Percentiles rank a stretch among this genome's conserved stretches.
Evolutionary conservation across 352 stramenopile species (phyloP).

Genomic region (Globisporangium megalacanthum): DNA sequence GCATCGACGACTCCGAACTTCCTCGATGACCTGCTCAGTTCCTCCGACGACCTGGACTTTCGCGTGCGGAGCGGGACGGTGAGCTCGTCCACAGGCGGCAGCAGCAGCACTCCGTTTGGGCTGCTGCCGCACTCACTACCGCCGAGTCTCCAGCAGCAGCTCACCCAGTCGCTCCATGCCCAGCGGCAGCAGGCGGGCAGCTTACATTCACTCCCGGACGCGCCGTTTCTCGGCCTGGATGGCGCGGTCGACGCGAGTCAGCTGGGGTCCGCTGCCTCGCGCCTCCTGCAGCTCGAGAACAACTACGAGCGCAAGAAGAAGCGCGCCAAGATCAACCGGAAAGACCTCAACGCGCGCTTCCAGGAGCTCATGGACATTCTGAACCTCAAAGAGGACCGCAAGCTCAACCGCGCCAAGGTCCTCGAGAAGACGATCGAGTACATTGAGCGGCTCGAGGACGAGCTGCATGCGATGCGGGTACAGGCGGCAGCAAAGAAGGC

Average conservation of each 20-base stretch:
- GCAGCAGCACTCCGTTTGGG: background rate
- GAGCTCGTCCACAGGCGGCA: constrained; percentile 11
- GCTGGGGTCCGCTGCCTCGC: constrained; percentile 11
- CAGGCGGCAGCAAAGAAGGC: constrained; percentile 12
- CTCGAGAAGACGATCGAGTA: constrained; percentile 58
- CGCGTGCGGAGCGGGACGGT: constrained; percentile 1
- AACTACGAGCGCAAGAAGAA: constrained; percentile 76
- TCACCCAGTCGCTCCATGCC: constrained; percentile 1
- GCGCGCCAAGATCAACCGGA: constrained; percentile 63
- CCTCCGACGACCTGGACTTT: constrained; percentile 19
- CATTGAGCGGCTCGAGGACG: constrained; percentile 43
- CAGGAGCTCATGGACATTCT: constrained; percentile 63
- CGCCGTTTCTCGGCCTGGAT: too few relatives aligned
- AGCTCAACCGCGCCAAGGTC: constrained; percentile 64
- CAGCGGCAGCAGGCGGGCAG: constrained; percentile 3
- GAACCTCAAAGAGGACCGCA: constrained; percentile 51
- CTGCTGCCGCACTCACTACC: constrained; percentile 2
- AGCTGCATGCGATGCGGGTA: constrained; percentile 23
- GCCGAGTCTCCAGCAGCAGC: constrained; percentile 11
- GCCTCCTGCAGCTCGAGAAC: constrained; percentile 47
- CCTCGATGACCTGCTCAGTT: constrained; percentile 38
- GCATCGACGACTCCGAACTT: constrained; percentile 21
- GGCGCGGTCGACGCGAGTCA: background rate
- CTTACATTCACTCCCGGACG: background rate
- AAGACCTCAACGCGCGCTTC: constrained; percentile 59